These are phyloP conservation scores for Xylaria castorea DNA, from an alignment of 495 filamentous ascomycete genomes.

Conservation along the genomic window DNA sequence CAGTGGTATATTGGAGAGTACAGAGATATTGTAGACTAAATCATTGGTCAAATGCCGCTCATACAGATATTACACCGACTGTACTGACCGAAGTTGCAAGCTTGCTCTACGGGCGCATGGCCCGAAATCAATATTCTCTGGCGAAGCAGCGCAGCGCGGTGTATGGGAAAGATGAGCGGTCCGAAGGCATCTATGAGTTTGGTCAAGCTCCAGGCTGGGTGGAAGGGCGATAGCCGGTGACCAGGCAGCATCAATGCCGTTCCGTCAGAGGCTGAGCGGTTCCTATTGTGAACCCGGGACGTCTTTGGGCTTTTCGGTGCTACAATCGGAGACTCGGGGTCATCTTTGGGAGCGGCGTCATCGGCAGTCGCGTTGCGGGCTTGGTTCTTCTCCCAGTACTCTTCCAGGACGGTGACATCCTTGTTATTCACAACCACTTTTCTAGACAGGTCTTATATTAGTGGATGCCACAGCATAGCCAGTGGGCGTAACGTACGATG, in stretches of 20 bases:
- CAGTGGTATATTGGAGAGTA: slow-evolving; percentile 78
- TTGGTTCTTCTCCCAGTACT: slow-evolving; percentile 79
- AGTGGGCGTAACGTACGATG: slow-evolving; percentile 58
- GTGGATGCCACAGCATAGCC: slow-evolving; percentile 33
- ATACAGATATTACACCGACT: background rate
- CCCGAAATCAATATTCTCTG: slow-evolving; percentile 86
- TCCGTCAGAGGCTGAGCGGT: slow-evolving; percentile 66
- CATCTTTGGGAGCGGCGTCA: slow-evolving; percentile 57
- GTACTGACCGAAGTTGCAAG: slow-evolving; percentile 84
- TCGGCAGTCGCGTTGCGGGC: slow-evolving; percentile 53
- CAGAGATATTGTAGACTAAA: slow-evolving; percentile 89
- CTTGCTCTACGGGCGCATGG: slow-evolving; percentile 80
- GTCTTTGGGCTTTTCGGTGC: slow-evolving; percentile 37
- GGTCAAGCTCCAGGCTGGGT: slow-evolving; percentile 84
- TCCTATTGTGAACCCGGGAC: slow-evolving; percentile 54
- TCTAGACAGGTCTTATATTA: slow-evolving; percentile 43
- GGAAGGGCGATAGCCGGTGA: slow-evolving; percentile 75
- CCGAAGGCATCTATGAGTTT: slow-evolving; percentile 82
- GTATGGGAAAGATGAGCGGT: slow-evolving; percentile 87
- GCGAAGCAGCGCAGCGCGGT: slow-evolving; percentile 85
- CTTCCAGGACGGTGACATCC: slow-evolving; percentile 67
- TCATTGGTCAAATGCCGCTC: slow-evolving; percentile 19
- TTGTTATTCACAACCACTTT: slow-evolving; percentile 59
- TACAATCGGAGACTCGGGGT: slow-evolving; percentile 58
- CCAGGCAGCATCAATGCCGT: slow-evolving; percentile 67